A percentile compares a stretch with the other conserved stretches of the same genome.
Evolutionary conservation across 2,329 filamentous ascomycete genomes (phyloP).

Genomic region (Sporothrix euskadiensis): DNA sequence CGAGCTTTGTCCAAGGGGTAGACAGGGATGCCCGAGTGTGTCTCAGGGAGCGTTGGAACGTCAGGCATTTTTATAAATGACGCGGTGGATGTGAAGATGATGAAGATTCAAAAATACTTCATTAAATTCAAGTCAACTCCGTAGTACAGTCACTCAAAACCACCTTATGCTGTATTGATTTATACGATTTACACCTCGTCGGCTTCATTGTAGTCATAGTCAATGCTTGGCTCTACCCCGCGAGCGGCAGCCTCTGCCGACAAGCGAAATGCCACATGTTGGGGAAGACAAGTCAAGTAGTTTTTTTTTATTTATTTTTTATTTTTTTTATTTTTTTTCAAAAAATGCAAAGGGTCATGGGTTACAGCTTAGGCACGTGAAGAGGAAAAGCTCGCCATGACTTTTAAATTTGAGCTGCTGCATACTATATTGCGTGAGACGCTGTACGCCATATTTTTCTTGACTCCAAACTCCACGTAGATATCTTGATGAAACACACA

Average conservation of each 20-base stretch:
- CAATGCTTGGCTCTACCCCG: slow-evolving; percentile 19
- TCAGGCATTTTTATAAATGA: slow-evolving; percentile 15
- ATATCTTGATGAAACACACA: not conserved
- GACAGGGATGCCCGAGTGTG: slow-evolving; percentile 44
- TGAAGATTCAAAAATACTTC: not conserved
- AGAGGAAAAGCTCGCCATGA: not conserved
- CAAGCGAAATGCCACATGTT: not conserved
- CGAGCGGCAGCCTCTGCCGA: slow-evolving; percentile 28
- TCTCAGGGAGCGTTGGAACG: slow-evolving; percentile 42
- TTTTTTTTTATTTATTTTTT: not conserved
- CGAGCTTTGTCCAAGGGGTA: slow-evolving; percentile 43
- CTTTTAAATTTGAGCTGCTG: not conserved
- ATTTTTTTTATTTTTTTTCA: no score
- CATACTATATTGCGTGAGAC: no score
- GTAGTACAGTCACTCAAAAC: not conserved
- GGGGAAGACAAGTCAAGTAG: not conserved
- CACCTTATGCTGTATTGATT: not conserved
- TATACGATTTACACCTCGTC: not conserved
- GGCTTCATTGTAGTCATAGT: not conserved
- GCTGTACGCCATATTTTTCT: not conserved
- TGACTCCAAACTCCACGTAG: not conserved
- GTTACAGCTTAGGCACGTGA: no score
- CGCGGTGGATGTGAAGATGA: not conserved
- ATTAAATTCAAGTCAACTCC: not conserved
- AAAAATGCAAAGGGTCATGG: no score